Percentiles rank a stretch among this genome's conserved stretches.
These are phyloP conservation scores for Danielia oregonensis DNA, from an alignment of 805 yeast species.

Conservation along the genomic window DNA sequence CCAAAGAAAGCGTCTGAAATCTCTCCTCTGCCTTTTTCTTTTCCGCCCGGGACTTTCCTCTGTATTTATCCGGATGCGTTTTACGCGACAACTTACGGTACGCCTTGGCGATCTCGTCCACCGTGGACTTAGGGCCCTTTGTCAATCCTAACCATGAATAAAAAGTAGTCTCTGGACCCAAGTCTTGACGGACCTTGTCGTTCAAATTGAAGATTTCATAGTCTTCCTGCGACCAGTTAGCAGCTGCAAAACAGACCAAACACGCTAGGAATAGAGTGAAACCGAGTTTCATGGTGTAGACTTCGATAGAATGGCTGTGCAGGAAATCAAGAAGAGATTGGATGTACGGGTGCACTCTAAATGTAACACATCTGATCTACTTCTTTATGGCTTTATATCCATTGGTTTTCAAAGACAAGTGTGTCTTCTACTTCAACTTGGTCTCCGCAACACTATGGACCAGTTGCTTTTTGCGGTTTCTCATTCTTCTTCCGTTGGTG, in stretches of 20 bases:
- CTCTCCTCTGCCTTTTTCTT: slow-evolving; percentile 57
- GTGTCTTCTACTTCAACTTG: slow-evolving; percentile 32
- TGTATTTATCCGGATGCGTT: slow-evolving; percentile 82
- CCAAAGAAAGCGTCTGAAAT: slow-evolving; percentile 73
- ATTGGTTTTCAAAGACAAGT: slow-evolving; percentile 26
- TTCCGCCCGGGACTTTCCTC: slow-evolving; percentile 21
- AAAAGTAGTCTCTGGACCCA: slow-evolving; percentile 60
- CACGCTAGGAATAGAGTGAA: slow-evolving; percentile 11
- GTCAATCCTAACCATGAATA: slow-evolving; percentile 62
- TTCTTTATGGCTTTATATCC: slow-evolving; percentile 34
- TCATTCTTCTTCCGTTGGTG: slow-evolving; percentile 57
- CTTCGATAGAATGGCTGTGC: not conserved
- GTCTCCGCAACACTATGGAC: slow-evolving; percentile 44
- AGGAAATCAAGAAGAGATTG: not conserved
- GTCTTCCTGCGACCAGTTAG: slow-evolving; percentile 61
- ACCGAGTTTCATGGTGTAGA: slow-evolving; percentile 8
- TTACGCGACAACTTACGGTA: slow-evolving; percentile 67
- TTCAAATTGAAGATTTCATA: slow-evolving; percentile 75
- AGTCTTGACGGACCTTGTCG: slow-evolving; percentile 57
- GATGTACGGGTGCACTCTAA: not conserved
- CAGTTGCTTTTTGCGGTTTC: slow-evolving; percentile 46
- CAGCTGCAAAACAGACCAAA: slow-evolving; percentile 25
- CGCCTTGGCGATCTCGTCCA: slow-evolving; percentile 57
- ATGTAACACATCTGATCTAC: too few relatives aligned
- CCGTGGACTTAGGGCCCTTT: slow-evolving; percentile 42